Percentiles rank a stretch among this genome's conserved stretches.
phyloP scores from a whole-genome alignment of 179 eudicot species.

The Silene coronaria region DNA sequence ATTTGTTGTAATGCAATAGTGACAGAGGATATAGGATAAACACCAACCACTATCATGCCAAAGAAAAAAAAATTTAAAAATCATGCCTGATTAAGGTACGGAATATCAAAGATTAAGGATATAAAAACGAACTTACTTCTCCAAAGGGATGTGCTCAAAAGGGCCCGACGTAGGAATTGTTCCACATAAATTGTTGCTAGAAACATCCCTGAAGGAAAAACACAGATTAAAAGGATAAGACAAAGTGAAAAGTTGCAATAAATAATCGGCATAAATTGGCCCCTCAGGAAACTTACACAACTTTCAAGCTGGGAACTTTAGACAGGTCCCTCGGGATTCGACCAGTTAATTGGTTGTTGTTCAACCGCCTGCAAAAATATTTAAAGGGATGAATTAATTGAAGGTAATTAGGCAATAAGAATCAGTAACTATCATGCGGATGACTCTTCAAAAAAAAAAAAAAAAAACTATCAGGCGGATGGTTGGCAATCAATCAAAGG shows the following conservation, averaged over 20 bases:
- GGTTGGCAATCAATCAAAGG: not conserved
- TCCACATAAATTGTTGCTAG: conserved; percentile 79
- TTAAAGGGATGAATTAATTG: not conserved
- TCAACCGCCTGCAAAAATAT: conserved; percentile 62
- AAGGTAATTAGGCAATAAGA: not conserved
- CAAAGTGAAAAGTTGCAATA: not conserved
- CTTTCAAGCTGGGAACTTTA: conserved; percentile 66
- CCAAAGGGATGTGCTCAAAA: conserved; percentile 76
- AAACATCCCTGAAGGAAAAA: conserved; percentile 54
- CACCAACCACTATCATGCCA: not conserved
- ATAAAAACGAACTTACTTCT: conserved; percentile 56
- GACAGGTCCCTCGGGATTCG: conserved; percentile 73
- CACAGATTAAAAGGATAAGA: not conserved
- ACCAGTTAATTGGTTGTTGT: conserved; percentile 68
- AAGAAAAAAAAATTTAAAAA: not conserved
- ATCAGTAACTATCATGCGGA: not conserved
- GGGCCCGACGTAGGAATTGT: conserved; percentile 80
- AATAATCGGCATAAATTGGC: not conserved
- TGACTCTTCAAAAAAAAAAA: too few relatives aligned
- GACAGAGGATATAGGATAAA: not conserved
- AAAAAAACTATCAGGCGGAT: too few relatives aligned
- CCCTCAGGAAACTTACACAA: conserved; percentile 59
- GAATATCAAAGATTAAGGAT: conserved; percentile 7
- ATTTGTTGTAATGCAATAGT: too few relatives aligned
- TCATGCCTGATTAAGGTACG: not conserved